Conservation (phyloP, 2,329 filamentous ascomycete species). For the Stemphylium beticola region DNA sequence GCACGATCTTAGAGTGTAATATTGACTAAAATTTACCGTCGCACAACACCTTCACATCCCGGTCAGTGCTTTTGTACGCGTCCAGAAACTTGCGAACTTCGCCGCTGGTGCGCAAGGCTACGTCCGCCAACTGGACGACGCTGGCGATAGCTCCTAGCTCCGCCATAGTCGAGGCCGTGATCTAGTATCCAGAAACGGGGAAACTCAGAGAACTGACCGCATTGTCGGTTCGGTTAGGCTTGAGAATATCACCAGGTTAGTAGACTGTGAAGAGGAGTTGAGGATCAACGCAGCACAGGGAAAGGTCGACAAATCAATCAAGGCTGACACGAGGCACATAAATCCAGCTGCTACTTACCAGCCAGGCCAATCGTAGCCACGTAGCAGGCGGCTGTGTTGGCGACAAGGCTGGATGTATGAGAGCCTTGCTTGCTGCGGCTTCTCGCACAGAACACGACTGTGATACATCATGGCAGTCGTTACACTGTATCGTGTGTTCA, state of each 20-base stretch:
- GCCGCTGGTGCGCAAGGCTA: conserved; percentile 3
- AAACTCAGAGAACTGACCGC: too few species aligned
- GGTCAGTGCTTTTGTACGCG: neutral
- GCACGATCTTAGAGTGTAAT: neutral
- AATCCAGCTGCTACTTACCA: neutral
- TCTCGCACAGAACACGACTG: neutral
- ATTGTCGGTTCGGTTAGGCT: too few species aligned
- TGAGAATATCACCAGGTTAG: too few species aligned
- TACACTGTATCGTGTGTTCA: too few species aligned
- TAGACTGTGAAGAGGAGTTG: too few species aligned
- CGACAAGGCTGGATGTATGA: neutral
- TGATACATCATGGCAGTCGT: too few species aligned
- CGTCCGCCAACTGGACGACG: neutral
- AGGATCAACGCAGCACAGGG: too few species aligned
- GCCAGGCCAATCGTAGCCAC: neutral
- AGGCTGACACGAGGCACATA: neutral
- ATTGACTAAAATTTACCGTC: neutral
- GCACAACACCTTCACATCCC: neutral
- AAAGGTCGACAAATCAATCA: neutral
- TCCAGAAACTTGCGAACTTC: conserved; percentile 3
- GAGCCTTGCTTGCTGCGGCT: neutral
- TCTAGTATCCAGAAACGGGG: too few species aligned
- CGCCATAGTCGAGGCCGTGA: neutral
- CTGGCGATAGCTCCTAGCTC: neutral
- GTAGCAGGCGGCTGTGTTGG: neutral